Evolutionary conservation across 176 grass and related monocot genomes (phyloP), one percentile per base, ranked within the genome.

Genomic region (Cocos nucifera): DNA sequence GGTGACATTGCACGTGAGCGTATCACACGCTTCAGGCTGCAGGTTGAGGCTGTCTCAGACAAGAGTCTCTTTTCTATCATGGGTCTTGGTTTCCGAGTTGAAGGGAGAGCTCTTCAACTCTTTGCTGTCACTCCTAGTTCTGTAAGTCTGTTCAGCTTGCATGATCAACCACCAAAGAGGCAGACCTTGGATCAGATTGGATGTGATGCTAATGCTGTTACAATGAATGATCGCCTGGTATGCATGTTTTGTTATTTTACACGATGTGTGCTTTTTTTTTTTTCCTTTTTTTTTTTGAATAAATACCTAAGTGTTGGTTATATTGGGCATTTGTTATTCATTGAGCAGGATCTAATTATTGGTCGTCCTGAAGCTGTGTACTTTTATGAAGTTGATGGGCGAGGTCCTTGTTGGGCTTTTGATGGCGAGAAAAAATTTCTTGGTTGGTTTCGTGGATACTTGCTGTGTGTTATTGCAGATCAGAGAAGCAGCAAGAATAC

Each of bases 371-470:
- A 98, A 89, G 87, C 93, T 75, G 93, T 98, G 19, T 92, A 98
- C 81, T 98, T 98, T 54, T 98, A 92, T 70, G 84, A 92, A 69
- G 68, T 87, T 23, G 84, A 98, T 81, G 93, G 88, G 44, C 75
- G 88, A 86, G 94, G 94, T 65, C 88, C 88, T 72, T 98, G 94
- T 67, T 93, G 88, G 94, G 94, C 93, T 69, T 98, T 98, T 71
- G 93, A 98, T 71, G 88, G 94, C 58, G 84, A 89, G 69, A 92
- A 98, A 65, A 93, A 81, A 62, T 93, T 98, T 64, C 67, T 89
- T 50, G 85, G 94, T 52, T 98, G 94, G 88, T 98, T 98, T 75
- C 77, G 84, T 69, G 94, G 88, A 44, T 98, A 93, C 77, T 83
- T 98, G 57, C 77, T 93, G 30, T 98, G 79, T 64, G 76, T 98